These are phyloP conservation scores for Tulasnella sp. DNA, from an alignment of 768 basidiomycete genomes.

Conservation along the genomic window DNA sequence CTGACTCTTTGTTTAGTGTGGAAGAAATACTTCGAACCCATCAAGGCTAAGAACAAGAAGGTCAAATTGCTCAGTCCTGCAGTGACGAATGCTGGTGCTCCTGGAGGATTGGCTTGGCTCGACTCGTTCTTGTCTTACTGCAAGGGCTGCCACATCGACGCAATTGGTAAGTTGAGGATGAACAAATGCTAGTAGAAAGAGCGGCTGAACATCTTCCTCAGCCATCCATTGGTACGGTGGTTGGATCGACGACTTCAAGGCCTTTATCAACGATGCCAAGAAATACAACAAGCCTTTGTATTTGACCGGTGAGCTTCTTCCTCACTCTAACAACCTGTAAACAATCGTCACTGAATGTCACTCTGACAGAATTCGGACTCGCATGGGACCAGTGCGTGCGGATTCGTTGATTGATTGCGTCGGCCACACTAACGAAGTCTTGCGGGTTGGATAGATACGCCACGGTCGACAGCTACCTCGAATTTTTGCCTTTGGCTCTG, in stretches of 20 bases:
- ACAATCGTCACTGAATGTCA: not conserved
- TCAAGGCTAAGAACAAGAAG: constrained; percentile 1
- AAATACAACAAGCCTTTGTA: constrained; percentile 33
- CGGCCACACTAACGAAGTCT: not conserved
- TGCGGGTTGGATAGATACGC: not conserved
- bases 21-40: constrained; percentile 30
- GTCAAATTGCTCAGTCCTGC: constrained; percentile 19
- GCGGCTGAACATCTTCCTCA: not conserved
- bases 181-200: not conserved
- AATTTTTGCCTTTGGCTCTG: constrained; percentile 32
- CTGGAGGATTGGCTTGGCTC: constrained; percentile 25
- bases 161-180: not conserved
- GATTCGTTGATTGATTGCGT: not conserved
- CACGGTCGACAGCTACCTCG: constrained; percentile 25
- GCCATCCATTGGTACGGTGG: constrained; percentile 36
- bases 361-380: constrained; percentile 31
- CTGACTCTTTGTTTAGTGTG: constrained; percentile 12
- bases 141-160: constrained; percentile 24
- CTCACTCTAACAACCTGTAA: not conserved
- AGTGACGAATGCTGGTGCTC: constrained; percentile 22
- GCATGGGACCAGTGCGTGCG: constrained; percentile 23
- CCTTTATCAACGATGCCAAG: constrained; percentile 29
- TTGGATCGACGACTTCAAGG: constrained; percentile 33
- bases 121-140: constrained; percentile 21
- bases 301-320: constrained; percentile 27